Evolutionary conservation across 1,139 yeast genomes (phyloP).

Genomic region (Spathaspora sp.): DNA sequence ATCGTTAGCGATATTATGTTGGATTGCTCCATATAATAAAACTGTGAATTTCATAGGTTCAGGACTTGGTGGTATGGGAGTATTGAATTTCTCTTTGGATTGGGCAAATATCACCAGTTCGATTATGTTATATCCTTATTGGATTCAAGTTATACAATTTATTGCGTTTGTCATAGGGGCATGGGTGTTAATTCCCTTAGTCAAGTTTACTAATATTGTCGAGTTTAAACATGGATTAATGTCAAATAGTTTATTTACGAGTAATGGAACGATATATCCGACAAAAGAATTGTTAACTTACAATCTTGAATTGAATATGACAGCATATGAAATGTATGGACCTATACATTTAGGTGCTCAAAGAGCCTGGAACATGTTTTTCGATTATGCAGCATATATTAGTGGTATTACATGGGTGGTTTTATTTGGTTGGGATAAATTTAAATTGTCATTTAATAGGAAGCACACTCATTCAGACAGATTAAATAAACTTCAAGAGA

Average conservation of each 20-base stretch:
- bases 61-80: constrained; percentile 47
- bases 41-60: constrained; percentile 41
- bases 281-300: constrained; percentile 30
- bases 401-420: constrained; percentile 49
- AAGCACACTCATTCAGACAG: constrained; percentile 27
- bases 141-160: constrained; percentile 45
- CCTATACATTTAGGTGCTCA: constrained; percentile 45
- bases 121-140: constrained; percentile 45
- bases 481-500: constrained; percentile 37
- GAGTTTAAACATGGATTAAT: constrained; percentile 33
- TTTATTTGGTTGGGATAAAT: constrained; percentile 31
- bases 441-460: constrained; percentile 12
- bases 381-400: constrained; percentile 51
- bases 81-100: constrained; percentile 41
- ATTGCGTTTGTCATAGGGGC: constrained; percentile 40
- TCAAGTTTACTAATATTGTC: constrained; percentile 33
- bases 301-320: constrained; percentile 32
- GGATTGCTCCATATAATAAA: constrained; percentile 41
- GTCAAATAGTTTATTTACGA: constrained; percentile 37
- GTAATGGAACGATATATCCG: constrained; percentile 36
- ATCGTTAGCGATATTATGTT: constrained; percentile 43
- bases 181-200: constrained; percentile 43
- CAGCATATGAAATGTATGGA: constrained; percentile 40
- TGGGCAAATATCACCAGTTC: constrained; percentile 48
- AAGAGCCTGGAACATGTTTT: constrained; percentile 50